phyloP scores from a whole-genome alignment of 805 yeast species.

The Suhomyces sp. region DNA sequence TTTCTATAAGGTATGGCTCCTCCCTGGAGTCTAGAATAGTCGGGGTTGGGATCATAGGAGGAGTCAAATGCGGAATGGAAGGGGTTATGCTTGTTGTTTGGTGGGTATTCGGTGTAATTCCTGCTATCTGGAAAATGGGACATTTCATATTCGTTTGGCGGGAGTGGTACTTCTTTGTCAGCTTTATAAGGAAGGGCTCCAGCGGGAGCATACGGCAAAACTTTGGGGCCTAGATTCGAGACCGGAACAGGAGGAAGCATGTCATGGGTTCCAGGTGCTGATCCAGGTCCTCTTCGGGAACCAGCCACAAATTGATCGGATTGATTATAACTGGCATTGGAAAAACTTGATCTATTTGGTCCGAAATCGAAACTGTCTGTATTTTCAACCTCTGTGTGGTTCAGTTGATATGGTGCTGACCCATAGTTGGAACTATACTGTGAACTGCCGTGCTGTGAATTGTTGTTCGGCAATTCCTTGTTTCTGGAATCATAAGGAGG shows the following conservation, averaged over 20 bases:
- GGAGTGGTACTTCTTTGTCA: slow-evolving; percentile 4
- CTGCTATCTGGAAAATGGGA: no score
- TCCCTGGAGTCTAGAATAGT: neutral
- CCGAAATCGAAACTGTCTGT: no score
- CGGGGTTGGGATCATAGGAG: slow-evolving; percentile 1
- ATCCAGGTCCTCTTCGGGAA: no score
- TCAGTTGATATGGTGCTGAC: neutral
- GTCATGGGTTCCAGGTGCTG: no score
- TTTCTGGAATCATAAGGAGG: slow-evolving; percentile 1
- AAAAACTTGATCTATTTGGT: no score
- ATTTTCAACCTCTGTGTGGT: no score
- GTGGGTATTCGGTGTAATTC: neutral
- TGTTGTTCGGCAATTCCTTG: slow-evolving; percentile 7
- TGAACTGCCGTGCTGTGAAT: slow-evolving; percentile 18
- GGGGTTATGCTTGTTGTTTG: slow-evolving; percentile 4
- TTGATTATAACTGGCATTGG: no score
- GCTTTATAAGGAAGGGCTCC: neutral
- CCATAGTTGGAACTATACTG: slow-evolving; percentile 10
- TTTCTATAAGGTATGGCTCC: neutral
- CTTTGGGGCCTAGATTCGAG: no score
- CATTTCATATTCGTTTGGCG: slow-evolving; percentile 12
- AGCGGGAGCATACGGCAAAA: slow-evolving; percentile 5
- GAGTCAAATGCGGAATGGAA: slow-evolving; percentile 7
- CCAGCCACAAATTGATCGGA: no score
- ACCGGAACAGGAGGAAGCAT: no score